Evolutionary conservation across 202 grass and related monocot species (phyloP).

Genomic region (Panicum virgatum): DNA sequence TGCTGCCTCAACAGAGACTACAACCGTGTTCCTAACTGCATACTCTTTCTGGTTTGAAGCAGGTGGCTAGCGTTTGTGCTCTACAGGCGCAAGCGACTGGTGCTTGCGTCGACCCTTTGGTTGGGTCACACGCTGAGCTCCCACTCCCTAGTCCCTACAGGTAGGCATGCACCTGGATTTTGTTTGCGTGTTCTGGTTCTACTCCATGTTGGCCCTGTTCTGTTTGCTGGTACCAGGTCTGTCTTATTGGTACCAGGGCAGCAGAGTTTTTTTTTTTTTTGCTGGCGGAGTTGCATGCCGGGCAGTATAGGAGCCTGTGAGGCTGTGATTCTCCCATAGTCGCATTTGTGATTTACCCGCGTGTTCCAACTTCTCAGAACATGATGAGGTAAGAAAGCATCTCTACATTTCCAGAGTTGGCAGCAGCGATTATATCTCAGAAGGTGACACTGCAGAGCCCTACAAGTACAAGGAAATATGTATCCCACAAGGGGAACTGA

Average conservation of each 20-base stretch:
- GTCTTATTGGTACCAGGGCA: neutral
- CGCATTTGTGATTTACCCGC: neutral
- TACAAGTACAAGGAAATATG: no score
- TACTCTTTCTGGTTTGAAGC: neutral
- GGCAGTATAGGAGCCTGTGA: neutral
- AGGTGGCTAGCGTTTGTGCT: neutral
- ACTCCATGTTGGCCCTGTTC: neutral
- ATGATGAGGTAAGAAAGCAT: neutral
- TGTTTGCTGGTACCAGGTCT: neutral
- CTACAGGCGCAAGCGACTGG: neutral
- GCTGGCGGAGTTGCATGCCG: neutral
- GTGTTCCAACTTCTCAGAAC: neutral
- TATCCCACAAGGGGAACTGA: no score
- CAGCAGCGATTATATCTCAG: neutral
- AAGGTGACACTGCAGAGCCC: neutral
- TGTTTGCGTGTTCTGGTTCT: neutral
- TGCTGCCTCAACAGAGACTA: neutral
- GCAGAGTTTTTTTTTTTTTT: neutral
- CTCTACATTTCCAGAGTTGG: neutral
- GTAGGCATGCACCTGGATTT: neutral
- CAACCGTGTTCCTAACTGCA: neutral
- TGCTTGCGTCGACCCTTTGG: neutral
- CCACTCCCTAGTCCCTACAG: neutral
- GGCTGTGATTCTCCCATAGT: no score
- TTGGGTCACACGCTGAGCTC: no score